Conservation (phyloP, 1,139 yeast species). For the Blastobotrys petasosporus region DNA sequence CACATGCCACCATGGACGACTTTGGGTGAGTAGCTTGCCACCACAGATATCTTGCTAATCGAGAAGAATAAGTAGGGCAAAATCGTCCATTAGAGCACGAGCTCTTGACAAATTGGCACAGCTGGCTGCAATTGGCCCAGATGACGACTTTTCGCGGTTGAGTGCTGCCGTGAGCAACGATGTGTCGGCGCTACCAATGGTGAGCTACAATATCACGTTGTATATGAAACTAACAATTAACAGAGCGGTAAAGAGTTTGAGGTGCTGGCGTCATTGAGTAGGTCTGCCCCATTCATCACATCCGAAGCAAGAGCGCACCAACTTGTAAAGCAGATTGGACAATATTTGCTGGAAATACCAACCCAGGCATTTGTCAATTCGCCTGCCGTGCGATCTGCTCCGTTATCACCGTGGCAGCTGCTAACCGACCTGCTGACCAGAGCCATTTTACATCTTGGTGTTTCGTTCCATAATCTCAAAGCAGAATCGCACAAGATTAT, state of each 20-base stretch:
- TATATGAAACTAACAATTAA: background rate
- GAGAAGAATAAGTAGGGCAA: slow-evolving; percentile 26
- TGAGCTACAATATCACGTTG: slow-evolving; percentile 11
- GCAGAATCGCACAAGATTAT: slow-evolving; percentile 39
- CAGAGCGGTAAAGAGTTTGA: slow-evolving; percentile 54
- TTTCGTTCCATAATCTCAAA: slow-evolving; percentile 40
- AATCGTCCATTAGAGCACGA: slow-evolving; percentile 44
- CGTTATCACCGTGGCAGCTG: slow-evolving; percentile 43
- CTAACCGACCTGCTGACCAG: slow-evolving; percentile 37
- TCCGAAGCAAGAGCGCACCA: slow-evolving; percentile 45
- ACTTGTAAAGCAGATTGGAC: slow-evolving; percentile 48
- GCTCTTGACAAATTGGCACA: slow-evolving; percentile 51
- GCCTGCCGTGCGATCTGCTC: slow-evolving; percentile 40
- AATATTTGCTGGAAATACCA: slow-evolving; percentile 56
- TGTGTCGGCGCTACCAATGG: slow-evolving; percentile 24
- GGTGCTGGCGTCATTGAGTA: slow-evolving; percentile 60
- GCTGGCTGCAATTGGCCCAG: slow-evolving; percentile 31
- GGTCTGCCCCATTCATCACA: slow-evolving; percentile 42
- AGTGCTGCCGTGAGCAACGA: slow-evolving; percentile 21
- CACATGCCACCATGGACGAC: slow-evolving; percentile 24
- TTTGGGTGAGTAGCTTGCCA: slow-evolving; percentile 24
- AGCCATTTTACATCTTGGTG: slow-evolving; percentile 34
- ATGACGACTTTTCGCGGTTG: slow-evolving; percentile 20
- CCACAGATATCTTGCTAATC: background rate
- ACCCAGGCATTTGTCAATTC: slow-evolving; percentile 45